Base-by-base conservation (phyloP, 257 asterid genomes). In the Capsicum rhomboideum region DNA sequence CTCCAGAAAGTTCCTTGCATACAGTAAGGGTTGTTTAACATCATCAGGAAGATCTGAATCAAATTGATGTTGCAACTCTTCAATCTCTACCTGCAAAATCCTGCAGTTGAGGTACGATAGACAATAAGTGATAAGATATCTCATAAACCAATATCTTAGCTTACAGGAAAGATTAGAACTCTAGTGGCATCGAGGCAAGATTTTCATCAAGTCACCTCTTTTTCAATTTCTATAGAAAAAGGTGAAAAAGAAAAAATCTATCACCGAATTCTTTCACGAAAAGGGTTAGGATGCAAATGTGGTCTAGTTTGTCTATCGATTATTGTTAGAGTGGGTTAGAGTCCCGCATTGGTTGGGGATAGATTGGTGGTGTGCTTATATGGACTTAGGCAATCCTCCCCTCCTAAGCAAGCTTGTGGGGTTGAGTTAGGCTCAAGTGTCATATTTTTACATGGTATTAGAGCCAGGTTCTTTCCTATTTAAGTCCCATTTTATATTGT, bases 1-100 rank as follows among this genome's bases (percentile, higher is more conserved):
- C 78, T 95, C 98, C 74, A 93, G 87, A 84, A 93, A 92, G 89
- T 90, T 95, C 89, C 98, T 90, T 34, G 97, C 99, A 82, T 89
- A 87, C 55, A 55, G 82, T 77, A 92, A 83, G 83, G 94, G 92
- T 86, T 88, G 91, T 85, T 88, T 92, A 55, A 84, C 83, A 83
- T 87, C 88, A 83, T 87, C 91, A 82, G 92, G 94, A 29, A 89
- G 79, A 87, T 95, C 93, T 66, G 46, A 84, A 82, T 92, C 93
- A 88, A 93, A 95, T 42, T 74, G 90, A 54, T 85, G 88, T 69
- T 89, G 94, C 84, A 95, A 88, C 59, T 88, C 95, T 72, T 89
- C 86, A 64, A 88, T 75, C 72, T 97, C 86, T 82, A 86, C 53
- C 86, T 85, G 91, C 78, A 92, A 87, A 78, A 92, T 92, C 97